Base-by-base conservation (phyloP, 805 yeast species). In the Sugiyamaella floridensis region DNA sequence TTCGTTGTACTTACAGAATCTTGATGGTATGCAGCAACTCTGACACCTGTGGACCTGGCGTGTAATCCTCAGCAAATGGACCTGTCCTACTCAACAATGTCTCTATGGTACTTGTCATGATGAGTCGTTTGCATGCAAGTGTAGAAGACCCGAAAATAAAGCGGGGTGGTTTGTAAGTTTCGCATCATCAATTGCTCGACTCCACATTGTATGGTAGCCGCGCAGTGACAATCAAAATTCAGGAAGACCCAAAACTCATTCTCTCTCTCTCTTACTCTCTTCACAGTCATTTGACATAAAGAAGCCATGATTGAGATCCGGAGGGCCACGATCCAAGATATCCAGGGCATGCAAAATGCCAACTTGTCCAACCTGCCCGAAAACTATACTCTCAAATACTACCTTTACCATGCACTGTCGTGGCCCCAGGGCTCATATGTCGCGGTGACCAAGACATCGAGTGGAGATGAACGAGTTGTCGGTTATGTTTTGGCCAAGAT, bases 361-460 rank as follows among this genome's bases (percentile, higher is more conserved):
- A 90, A 90, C 67, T 73, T 90, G 67, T 85, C 85, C 58, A 92
- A 92, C 65, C 74, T 93, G 56, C 99, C 99, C 5, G 99, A 93
- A 68, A 93, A 93, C 71, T 93, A 93, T 67, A 84, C 86, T 58
- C 73, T 90, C 69, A 89, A 90, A 68, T 93, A 89, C 71, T 93
- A 93, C 71, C 79, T 93, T 77, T 93, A 93, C 70, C 99, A 93
- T 70, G 78, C 89, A 8, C 72, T 92, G 49, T 84, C 97, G 40
- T 93, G 99, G 99, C 99, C 99, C 1, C 96, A 92, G 67, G 95
- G 95, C 12, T 87, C 96, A 42, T 93, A 83, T 72, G 98, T 93
- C 40, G 99, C 99, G 15, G 85, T 67, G 5, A 63, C 60, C 52
- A 55, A 92, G 1, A 84, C 93, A 1, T 80, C 83, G 26, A 85